Conservation (phyloP, 2,329 filamentous ascomycete species). For the Zymoseptoria pseudotritici region DNA sequence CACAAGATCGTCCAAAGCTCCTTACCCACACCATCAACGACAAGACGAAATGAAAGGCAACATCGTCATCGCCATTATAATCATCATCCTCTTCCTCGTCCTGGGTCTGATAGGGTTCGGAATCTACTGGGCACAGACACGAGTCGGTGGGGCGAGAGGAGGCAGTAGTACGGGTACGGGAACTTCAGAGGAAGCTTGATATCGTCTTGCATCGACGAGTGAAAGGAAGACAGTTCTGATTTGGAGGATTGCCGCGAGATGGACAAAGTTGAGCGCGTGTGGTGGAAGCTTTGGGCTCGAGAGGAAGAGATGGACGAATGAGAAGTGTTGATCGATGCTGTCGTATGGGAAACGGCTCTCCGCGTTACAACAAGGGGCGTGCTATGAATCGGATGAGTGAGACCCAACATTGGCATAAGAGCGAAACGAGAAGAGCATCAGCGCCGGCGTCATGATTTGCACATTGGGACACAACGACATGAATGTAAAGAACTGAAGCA, state of each 20-base stretch:
- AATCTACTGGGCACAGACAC: constrained; percentile 43
- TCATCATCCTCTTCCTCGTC: constrained; percentile 46
- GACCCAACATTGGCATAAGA: not conserved
- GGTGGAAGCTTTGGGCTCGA: not conserved
- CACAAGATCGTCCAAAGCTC: not conserved
- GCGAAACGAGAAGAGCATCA: not conserved
- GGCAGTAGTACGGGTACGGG: constrained; percentile 18
- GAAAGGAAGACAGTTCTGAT: not conserved
- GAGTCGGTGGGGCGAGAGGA: constrained; percentile 16
- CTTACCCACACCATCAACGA: too few relatives aligned
- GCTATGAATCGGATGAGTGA: not conserved
- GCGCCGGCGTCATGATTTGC: not conserved
- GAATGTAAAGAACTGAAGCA: not conserved
- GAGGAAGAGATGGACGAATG: not conserved
- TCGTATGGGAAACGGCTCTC: too few relatives aligned
- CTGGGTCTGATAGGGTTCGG: constrained; percentile 43
- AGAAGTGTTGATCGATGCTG: not conserved
- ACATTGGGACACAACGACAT: not conserved
- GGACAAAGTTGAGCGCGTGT: not conserved
- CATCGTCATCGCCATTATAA: constrained; percentile 46
- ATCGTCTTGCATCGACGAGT: not conserved
- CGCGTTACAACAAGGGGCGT: too few relatives aligned
- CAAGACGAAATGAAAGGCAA: constrained; percentile 41
- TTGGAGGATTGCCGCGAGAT: not conserved
- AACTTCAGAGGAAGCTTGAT: constrained; percentile 25